Base-by-base conservation (phyloP, 495 filamentous ascomycete genomes). In the Beverwykella pulmonaria region DNA sequence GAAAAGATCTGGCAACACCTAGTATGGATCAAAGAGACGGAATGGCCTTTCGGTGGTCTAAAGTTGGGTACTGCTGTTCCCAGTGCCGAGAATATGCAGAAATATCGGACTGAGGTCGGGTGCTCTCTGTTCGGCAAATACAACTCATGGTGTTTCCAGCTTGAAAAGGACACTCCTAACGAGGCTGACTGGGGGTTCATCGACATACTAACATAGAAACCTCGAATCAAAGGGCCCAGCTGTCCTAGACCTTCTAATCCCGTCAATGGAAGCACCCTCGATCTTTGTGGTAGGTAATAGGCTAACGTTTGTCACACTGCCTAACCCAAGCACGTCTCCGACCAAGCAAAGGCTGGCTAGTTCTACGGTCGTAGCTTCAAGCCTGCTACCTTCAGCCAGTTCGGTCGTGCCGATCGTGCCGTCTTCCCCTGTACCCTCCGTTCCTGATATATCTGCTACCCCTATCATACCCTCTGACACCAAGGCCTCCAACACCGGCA, bases 21-120 rank as follows among this genome's bases (percentile, higher is more conserved):
- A 50, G 74, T 84, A 59, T 84, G 82, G 82, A 72, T 84, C 20
- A 82, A 79, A 53, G 82, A 84, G 75, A 83, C 81, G 0, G 82
- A 82, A 53, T 84, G 80, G 79, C 82, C 82, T 9, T 59, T 73
- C 34, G 62, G 67, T 19, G 82, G 82, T 9, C 68, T 53, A 27
- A 69, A 53, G 15, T n/a, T 78, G 77, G 53, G 53, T 15, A 9
- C 10, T 2, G 61, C 68, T 8, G 59, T 53, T 22, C 44, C 71
- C 4, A 52, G 26, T 32, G 49, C 30, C 1, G 47, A 61, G 17
- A 58, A 69, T 23, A 32, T 59, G 25, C 52, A 71, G 50, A 61
- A 20, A n/a, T 73, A 73, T 48, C 71, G 71, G 71, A 64, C 19
- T 17, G 46, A 71, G 2, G 69, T 73, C 26, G 80, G 80, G 69